phyloP scores from a whole-genome alignment of 1,139 yeast genomes.

The Taphrina confusa region DNA sequence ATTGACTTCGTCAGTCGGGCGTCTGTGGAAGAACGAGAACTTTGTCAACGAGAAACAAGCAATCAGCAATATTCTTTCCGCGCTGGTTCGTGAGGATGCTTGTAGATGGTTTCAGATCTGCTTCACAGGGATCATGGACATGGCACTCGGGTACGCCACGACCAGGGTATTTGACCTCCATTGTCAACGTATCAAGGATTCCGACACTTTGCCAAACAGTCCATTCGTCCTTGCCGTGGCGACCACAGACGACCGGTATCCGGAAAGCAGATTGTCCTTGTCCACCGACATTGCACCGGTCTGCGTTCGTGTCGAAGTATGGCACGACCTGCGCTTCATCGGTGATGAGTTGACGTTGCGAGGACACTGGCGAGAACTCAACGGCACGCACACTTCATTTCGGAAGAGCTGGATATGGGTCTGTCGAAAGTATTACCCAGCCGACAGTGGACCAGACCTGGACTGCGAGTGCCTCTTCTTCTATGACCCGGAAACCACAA shows the following conservation, averaged over 20 bases:
- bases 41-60: neutral
- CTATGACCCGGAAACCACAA: neutral
- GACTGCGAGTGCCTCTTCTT: neutral
- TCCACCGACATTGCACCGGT: neutral
- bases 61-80: neutral
- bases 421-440: neutral
- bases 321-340: constrained; percentile 8
- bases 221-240: neutral
- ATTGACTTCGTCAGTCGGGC: neutral
- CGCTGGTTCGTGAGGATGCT: neutral
- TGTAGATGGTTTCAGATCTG: constrained; percentile 1
- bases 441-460: neutral
- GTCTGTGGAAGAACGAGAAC: neutral
- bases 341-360: neutral
- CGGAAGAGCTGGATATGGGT: constrained; percentile 11
- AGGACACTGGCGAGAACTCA: constrained; percentile 13
- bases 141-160: neutral
- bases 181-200: neutral
- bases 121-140: constrained; percentile 7
- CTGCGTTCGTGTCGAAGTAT: constrained; percentile 5
- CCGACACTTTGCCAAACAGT: neutral
- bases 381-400: neutral
- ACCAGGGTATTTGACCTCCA: constrained; percentile 1
- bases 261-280: neutral
- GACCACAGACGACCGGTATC: constrained; percentile 5